Percentiles rank a stretch among this genome's conserved stretches.
These are phyloP conservation scores for Scutellaria minor DNA, from an alignment of 257 asterid species.

Conservation along the genomic window DNA sequence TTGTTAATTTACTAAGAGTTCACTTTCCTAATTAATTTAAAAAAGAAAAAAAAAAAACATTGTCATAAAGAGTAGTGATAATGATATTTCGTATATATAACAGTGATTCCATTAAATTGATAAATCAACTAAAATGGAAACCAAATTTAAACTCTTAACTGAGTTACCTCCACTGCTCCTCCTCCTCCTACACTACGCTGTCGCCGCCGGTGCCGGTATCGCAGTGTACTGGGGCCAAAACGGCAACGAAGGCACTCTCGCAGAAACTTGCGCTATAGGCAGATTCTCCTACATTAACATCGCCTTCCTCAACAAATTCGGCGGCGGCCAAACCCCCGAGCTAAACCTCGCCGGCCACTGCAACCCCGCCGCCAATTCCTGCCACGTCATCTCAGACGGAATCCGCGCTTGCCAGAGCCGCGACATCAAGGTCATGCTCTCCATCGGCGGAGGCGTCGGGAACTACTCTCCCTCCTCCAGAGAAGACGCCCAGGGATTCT, in stretches of 20 bases:
- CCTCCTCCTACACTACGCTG: constrained; percentile 33
- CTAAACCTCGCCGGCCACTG: constrained; percentile 89
- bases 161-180: constrained; percentile 23
- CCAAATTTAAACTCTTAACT: constrained; percentile 13
- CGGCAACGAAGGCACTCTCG: constrained; percentile 68
- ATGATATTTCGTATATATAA: constrained; percentile 31
- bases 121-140: constrained; percentile 36
- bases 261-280: constrained; percentile 71
- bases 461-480: constrained; percentile 60
- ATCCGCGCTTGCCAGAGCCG: constrained; percentile 55
- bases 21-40: background rate
- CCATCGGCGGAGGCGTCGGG: constrained; percentile 75
- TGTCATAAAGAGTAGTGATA: background rate
- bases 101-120: background rate
- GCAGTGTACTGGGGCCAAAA: constrained; percentile 88
- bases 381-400: constrained; percentile 47
- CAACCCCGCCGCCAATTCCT: constrained; percentile 52
- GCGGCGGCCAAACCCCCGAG: constrained; percentile 62
- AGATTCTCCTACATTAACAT: constrained; percentile 60
- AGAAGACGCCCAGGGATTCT: constrained; percentile 53
- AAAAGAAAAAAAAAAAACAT: background rate
- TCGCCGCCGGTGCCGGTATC: constrained; percentile 54
- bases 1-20: background rate
- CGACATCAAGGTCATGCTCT: constrained; percentile 63
- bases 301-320: constrained; percentile 66